phyloP scores from a whole-genome alignment of 352 stramenopile species.

The Globisporangium takayamanum region DNA sequence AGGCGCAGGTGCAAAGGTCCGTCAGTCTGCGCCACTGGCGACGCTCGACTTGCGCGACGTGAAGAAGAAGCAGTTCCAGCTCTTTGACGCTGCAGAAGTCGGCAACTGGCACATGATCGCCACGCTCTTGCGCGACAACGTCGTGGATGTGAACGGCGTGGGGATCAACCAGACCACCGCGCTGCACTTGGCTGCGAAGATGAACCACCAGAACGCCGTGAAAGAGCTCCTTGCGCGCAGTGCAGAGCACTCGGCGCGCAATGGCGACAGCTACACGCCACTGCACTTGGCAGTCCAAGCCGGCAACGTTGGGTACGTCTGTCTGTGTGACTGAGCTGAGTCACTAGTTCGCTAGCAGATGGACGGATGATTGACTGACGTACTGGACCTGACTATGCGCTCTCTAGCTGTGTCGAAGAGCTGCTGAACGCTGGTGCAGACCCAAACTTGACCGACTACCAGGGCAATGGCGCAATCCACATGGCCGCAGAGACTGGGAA shows the following conservation, averaged over 20 bases:
- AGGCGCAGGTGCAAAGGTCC: constrained; percentile 27
- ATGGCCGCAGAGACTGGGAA: constrained; percentile 73
- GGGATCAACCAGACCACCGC: constrained; percentile 84
- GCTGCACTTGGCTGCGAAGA: constrained; percentile 65
- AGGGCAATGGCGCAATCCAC: constrained; percentile 80
- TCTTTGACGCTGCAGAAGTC: constrained; percentile 81
- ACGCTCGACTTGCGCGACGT: constrained; percentile 80
- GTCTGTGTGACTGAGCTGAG: no score
- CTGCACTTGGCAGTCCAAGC: constrained; percentile 70
- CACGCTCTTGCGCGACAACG: constrained; percentile 73
- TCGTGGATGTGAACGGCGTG: constrained; percentile 83
- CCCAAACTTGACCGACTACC: constrained; percentile 75
- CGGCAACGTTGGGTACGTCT: constrained; percentile 54
- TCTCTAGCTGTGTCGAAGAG: constrained; percentile 59
- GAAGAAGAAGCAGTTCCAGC: constrained; percentile 87
- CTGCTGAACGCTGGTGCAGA: constrained; percentile 61
- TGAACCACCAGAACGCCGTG: constrained; percentile 71
- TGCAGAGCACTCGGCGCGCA: constrained; percentile 56
- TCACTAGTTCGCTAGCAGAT: background rate
- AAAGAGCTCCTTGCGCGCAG: constrained; percentile 67
- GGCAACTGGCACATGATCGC: constrained; percentile 80
- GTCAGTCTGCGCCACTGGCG: constrained; percentile 62
- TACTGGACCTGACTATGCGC: background rate
- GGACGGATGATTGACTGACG: background rate
- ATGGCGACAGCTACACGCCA: constrained; percentile 75